These are phyloP conservation scores for Eimeria maxima DNA, from an alignment of 169 alveolate species.

Conservation along the genomic window DNA sequence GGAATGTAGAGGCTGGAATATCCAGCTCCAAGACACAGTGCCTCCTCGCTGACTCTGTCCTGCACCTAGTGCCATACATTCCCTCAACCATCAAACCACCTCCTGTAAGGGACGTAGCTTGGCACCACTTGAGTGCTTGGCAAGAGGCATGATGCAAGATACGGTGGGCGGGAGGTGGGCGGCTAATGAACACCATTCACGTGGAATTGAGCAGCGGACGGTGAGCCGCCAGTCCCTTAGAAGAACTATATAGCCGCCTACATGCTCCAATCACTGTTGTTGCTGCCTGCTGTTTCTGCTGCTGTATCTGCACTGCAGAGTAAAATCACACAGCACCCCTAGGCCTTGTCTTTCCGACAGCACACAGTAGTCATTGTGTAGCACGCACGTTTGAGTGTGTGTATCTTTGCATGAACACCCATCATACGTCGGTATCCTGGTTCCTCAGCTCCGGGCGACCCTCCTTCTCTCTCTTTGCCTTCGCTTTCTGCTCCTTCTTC, in stretches of 20 bases:
- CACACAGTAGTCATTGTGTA: constrained; percentile 29
- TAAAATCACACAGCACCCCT: constrained; percentile 25
- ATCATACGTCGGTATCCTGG: constrained; percentile 37
- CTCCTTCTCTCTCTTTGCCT: constrained; percentile 6
- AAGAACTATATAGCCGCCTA: background rate
- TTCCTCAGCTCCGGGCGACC: constrained; percentile 9
- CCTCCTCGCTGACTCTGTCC: constrained; percentile 11
- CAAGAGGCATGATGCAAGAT: background rate
- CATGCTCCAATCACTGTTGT: constrained; percentile 23
- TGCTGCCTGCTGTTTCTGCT: constrained; percentile 40
- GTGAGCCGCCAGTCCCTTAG: background rate
- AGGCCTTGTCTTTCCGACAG: constrained; percentile 29
- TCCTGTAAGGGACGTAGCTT: background rate
- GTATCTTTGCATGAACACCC: background rate
- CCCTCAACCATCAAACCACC: constrained; percentile 17
- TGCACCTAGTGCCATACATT: background rate
- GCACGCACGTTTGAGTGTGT: background rate
- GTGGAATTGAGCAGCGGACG: background rate
- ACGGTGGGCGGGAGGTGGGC: background rate
- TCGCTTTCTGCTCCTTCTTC: constrained; percentile 40
- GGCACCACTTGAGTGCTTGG: background rate
- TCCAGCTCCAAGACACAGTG: constrained; percentile 42
- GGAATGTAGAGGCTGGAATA: background rate
- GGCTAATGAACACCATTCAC: constrained; percentile 6
- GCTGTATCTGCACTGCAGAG: background rate